phyloP scores from a whole-genome alignment of 2,329 filamentous ascomycete genomes.

The Diplodia corticola region DNA sequence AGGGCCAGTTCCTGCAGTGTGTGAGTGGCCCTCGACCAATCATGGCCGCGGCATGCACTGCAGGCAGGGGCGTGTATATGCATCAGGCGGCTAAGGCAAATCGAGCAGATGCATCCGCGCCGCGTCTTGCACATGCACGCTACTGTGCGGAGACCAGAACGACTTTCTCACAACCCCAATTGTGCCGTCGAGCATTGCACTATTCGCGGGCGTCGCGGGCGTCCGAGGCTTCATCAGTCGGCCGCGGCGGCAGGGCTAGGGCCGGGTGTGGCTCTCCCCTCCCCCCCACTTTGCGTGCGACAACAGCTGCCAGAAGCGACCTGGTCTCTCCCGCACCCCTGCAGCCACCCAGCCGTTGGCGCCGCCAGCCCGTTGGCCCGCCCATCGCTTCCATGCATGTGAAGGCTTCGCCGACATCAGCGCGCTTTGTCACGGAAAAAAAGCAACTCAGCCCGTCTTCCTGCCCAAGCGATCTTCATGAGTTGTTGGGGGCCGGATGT shows the following conservation, averaged over 20 bases:
- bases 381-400: conserved; percentile 18
- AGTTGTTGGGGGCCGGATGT: background rate
- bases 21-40: background rate
- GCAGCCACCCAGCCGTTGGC: conserved; percentile 1
- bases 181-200: background rate
- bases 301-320: background rate
- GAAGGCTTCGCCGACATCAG: background rate
- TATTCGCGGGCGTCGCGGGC: background rate
- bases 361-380: background rate
- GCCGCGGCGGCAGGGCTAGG: background rate
- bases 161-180: background rate
- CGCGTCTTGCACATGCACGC: conserved; percentile 6
- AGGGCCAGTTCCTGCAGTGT: conserved; percentile 17
- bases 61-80: background rate
- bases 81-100: background rate
- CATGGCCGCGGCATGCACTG: background rate
- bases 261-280: conserved; percentile 6
- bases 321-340: background rate
- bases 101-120: background rate
- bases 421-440: background rate
- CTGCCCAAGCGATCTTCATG: background rate
- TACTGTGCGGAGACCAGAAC: background rate
- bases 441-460: background rate
- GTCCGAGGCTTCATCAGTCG: background rate
- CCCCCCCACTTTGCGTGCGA: conserved; percentile 7